A percentile compares a stretch with the other conserved stretches of the same genome.
Evolutionary conservation across 129 eudicot genomes (phyloP).

Genomic region (Arctium minus): DNA sequence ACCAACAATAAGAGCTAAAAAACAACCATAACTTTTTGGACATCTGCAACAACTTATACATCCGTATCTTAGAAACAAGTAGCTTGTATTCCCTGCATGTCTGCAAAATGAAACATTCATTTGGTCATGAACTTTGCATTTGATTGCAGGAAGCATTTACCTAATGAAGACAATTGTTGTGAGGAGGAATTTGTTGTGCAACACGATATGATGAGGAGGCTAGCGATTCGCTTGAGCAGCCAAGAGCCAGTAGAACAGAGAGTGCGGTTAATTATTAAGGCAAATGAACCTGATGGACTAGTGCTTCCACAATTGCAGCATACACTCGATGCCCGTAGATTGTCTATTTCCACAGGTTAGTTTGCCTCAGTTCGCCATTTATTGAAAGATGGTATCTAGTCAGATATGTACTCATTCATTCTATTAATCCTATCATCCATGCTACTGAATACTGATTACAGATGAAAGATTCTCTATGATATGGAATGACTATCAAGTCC

Average conservation of each 20-base stretch:
- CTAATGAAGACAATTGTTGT: slow-evolving; percentile 17
- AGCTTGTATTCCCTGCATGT: background rate
- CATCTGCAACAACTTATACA: background rate
- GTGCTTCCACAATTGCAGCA: slow-evolving; percentile 24
- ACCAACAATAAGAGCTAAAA: background rate
- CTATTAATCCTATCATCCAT: background rate
- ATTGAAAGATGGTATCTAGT: background rate
- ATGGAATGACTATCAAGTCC: slow-evolving; percentile 34
- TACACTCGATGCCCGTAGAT: slow-evolving; percentile 13
- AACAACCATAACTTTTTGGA: background rate
- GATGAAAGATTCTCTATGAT: slow-evolving; percentile 28
- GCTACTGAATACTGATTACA: background rate
- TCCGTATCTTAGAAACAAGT: background rate
- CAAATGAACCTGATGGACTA: slow-evolving; percentile 5
- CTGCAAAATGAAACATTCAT: background rate
- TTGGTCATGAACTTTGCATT: background rate
- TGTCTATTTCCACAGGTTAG: slow-evolving; percentile 43
- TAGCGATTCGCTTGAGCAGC: slow-evolving; percentile 22
- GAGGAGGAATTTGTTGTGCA: slow-evolving; percentile 39
- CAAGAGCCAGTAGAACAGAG: slow-evolving; percentile 18
- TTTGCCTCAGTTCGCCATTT: background rate
- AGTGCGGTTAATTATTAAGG: slow-evolving; percentile 30
- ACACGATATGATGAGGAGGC: slow-evolving; percentile 44
- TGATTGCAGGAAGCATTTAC: slow-evolving; percentile 31
- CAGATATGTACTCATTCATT: background rate